Evolutionary conservation across 1,284 basidiomycete species (phyloP), one percentile per base, ranked within the genome.

Genomic region (Agaricales sp.): DNA sequence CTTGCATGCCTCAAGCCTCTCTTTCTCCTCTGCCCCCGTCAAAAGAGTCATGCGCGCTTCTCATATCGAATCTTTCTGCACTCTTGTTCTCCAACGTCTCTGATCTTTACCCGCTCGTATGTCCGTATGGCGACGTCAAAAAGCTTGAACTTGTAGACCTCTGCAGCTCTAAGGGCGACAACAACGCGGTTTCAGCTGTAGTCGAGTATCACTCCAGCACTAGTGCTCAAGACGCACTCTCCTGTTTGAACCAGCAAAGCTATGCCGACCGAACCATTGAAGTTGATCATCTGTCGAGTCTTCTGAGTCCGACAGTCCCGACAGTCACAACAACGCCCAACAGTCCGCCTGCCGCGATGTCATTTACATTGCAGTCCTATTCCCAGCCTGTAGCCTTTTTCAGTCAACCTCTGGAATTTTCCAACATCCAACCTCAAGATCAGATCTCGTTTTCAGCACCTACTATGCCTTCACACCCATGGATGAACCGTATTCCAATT

Each of bases 81-180:
- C 56, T 85, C 45, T 62, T 87, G 25, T 87, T 87, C 62, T 77
- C 80, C 51, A 73, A 81, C 54, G 61, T 69, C 49, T 70, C 75
- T 47, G 84, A 87, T 60, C 63, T 87, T 52, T 71, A 80, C 46
- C 83, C 85, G n/a, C 68, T 87, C 39, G 72, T 88, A 50, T 77
- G 70, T 60, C 84, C 84, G 18, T 87, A 82, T 58, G 84, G 84
- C 24, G 67, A 69, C 21, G 75, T 87, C 58, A 78, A 79, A 58
- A 73, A 73, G 49, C 69, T 87, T 45, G 66, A 68, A 49, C 62
- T 75, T 45, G 49, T 74, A 13, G 58, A 61, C 30, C 18, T 19
- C 20, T 21, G 41, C 20, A 43, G 20, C 20, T 8, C 20, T 8
- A n/a, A 16, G 11, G 8, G 8, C 8, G 18, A 8, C 11, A 43